phyloP scores from a whole-genome alignment of 2,329 filamentous ascomycete genomes.

The Intubia oerlemansii region DNA sequence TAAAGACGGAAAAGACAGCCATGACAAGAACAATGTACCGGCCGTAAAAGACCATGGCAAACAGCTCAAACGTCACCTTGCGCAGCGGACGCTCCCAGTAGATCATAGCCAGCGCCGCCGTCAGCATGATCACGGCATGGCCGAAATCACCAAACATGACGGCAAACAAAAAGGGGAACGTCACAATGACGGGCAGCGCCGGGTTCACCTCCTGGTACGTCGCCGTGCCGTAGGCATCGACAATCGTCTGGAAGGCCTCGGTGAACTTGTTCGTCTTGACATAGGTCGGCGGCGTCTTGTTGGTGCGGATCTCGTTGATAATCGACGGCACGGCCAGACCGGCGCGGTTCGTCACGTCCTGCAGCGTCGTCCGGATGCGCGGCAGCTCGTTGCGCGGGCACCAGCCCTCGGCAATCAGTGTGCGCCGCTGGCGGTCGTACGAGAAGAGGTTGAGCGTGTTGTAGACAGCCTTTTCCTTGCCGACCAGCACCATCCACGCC shows the following conservation, averaged over 20 bases:
- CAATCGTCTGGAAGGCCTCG: constrained; percentile 94
- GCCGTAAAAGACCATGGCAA: constrained; percentile 97
- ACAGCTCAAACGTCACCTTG: constrained; percentile 83
- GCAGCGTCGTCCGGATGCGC: constrained; percentile 77
- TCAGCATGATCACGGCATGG: constrained; percentile 75
- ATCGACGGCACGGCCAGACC: constrained; percentile 95
- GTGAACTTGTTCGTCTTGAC: constrained; percentile 98
- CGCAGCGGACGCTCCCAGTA: constrained; percentile 86
- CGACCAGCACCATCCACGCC: constrained; percentile 92
- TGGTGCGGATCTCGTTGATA: constrained; percentile 92
- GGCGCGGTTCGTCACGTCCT: constrained; percentile 90
- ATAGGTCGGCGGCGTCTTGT: constrained; percentile 93
- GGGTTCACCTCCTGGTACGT: constrained; percentile 97
- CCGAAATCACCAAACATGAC: constrained; percentile 99
- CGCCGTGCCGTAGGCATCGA: constrained; percentile 92
- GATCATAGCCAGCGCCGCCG: constrained; percentile 77
- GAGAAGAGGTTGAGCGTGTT: constrained; percentile 91
- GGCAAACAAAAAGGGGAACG: constrained; percentile 97
- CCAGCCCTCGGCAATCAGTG: constrained; percentile 94
- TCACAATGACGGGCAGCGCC: constrained; percentile 83
- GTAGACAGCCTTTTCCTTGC: constrained; percentile 97
- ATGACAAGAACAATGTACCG: constrained; percentile 98
- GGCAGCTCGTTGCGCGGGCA: constrained; percentile 80
- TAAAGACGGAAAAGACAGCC: constrained; percentile 93
- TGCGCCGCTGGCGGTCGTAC: constrained; percentile 88